Conservation (phyloP, 441 rosid genomes). For the Kokia cookei region DNA sequence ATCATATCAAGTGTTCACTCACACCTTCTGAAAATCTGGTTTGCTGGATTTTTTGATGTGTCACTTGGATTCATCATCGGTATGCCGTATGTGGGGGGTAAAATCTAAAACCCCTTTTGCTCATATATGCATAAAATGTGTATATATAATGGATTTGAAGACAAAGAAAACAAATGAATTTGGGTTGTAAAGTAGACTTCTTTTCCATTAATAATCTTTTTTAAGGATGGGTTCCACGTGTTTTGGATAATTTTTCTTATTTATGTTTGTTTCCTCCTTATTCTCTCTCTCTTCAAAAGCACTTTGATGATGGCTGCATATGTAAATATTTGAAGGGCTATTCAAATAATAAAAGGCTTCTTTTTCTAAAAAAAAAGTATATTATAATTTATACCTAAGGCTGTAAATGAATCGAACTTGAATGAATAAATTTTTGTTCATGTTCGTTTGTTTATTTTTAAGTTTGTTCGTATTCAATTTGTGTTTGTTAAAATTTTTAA, state of each 20-base stretch:
- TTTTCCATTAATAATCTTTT: slow-evolving; percentile 7
- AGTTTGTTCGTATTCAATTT: no score
- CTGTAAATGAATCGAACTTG: no score
- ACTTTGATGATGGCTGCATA: no score
- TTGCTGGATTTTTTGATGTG: slow-evolving; percentile 9
- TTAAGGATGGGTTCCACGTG: neutral
- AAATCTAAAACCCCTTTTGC: slow-evolving; percentile 6
- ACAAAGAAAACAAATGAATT: neutral
- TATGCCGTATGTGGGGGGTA: neutral
- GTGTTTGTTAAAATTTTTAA: no score
- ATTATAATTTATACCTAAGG: no score
- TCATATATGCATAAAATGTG: slow-evolving; percentile 2
- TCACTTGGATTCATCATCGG: neutral
- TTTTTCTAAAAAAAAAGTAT: no score
- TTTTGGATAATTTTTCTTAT: slow-evolving; percentile 2
- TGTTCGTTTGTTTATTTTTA: no score
- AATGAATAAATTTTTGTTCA: no score
- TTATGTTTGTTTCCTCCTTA: no score
- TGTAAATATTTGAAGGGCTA: no score
- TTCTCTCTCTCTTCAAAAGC: no score
- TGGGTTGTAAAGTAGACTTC: slow-evolving; percentile 6
- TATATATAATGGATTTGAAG: slow-evolving; percentile 13
- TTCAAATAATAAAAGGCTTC: no score
- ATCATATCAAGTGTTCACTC: slow-evolving; percentile 4
- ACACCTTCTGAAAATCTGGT: neutral